phyloP scores from a whole-genome alignment of 192 early-diverging fungal species.

The Geranomyces michiganensis region DNA sequence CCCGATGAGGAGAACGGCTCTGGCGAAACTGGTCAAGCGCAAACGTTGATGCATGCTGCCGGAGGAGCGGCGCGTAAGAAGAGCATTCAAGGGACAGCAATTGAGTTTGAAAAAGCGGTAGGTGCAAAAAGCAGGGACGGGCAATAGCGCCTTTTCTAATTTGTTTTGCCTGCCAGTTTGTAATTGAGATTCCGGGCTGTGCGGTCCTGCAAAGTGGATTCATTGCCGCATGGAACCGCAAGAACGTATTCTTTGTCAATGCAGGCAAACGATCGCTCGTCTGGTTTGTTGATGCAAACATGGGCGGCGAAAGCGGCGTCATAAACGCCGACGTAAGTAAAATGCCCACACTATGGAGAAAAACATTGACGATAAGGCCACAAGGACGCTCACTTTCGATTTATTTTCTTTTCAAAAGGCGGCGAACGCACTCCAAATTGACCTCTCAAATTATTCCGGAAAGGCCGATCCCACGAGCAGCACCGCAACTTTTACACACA shows the following conservation, averaged over 20 bases:
- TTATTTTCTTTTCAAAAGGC: too few species aligned
- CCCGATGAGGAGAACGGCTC: neutral
- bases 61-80: neutral
- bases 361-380: too few species aligned
- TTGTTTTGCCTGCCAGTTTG: neutral
- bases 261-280: neutral
- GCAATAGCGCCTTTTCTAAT: too few species aligned
- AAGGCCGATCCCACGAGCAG: neutral
- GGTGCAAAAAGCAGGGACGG: too few species aligned
- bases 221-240: neutral
- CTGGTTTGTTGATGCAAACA: neutral
- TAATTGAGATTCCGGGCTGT: neutral
- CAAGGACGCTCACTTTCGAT: too few species aligned
- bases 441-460: neutral
- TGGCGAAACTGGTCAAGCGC: neutral
- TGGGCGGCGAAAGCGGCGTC: neutral
- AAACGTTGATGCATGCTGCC: neutral
- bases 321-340: neutral
- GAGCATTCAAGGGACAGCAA: neutral
- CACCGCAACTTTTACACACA: neutral
- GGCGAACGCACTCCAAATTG: too few species aligned
- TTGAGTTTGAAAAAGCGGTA: slow-evolving; percentile 11
- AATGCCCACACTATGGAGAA: neutral
- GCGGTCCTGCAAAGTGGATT: neutral
- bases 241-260: neutral